Conservation (phyloP, 805 yeast genomes). For the Pichia exigua region DNA sequence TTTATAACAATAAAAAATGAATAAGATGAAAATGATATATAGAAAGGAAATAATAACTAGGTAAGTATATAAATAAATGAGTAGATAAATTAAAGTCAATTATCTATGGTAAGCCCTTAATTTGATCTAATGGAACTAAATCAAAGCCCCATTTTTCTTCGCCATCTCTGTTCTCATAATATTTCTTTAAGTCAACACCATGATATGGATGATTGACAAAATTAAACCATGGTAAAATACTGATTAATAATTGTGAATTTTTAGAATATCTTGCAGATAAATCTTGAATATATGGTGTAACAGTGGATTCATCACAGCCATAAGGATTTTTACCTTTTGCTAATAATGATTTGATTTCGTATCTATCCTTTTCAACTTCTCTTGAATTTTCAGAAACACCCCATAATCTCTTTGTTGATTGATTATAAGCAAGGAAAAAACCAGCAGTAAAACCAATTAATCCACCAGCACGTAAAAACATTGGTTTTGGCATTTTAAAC, state of each 20-base stretch:
- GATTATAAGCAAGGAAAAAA: conserved; percentile 59
- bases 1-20: background rate
- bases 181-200: conserved; percentile 61
- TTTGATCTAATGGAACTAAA: conserved; percentile 44
- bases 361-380: conserved; percentile 68
- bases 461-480: conserved; percentile 51
- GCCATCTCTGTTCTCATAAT: conserved; percentile 49
- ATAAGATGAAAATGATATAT: background rate
- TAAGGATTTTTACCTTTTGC: conserved; percentile 60
- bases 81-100: conserved; percentile 1
- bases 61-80: background rate
- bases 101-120: conserved; percentile 26
- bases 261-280: conserved; percentile 73
- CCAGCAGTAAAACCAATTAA: conserved; percentile 67
- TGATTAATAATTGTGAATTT: conserved; percentile 51
- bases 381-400: conserved; percentile 67
- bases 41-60: background rate
- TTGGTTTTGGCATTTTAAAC: conserved; percentile 43
- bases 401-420: conserved; percentile 65
- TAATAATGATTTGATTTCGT: conserved; percentile 59
- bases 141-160: conserved; percentile 50
- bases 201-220: conserved; percentile 75
- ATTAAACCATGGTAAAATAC: conserved; percentile 76
- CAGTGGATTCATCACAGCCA: conserved; percentile 44
- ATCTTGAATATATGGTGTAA: conserved; percentile 64